Evolutionary conservation across 345 rosid species (phyloP).

Genomic region (Jatropha curcas): DNA sequence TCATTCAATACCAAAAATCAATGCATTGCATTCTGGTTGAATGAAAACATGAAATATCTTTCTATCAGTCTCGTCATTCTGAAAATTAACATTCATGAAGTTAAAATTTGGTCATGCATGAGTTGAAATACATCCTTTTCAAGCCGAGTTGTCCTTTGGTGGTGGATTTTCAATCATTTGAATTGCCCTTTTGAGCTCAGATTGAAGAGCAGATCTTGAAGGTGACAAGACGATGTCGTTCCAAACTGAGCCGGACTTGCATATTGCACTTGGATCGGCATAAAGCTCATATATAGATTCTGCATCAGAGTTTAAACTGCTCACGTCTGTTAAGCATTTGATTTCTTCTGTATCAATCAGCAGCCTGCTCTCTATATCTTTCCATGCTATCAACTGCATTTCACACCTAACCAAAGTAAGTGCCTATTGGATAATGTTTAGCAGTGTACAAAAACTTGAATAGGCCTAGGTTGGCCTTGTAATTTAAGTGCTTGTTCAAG

Average conservation of each 20-base stretch:
- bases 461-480: too few species aligned
- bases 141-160: background rate
- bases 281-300: conserved; percentile 70
- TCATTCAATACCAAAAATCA: too few species aligned
- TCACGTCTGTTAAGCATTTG: conserved; percentile 45
- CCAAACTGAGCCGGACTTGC: conserved; percentile 66
- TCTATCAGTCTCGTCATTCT: too few species aligned
- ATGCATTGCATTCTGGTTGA: too few species aligned
- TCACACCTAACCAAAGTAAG: too few species aligned
- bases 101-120: background rate
- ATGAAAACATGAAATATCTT: too few species aligned
- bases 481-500: too few species aligned
- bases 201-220: conserved; percentile 42
- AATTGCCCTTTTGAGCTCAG: conserved; percentile 42
- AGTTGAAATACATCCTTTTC: background rate
- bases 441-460: too few species aligned
- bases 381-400: conserved; percentile 80
- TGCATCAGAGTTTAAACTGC: conserved; percentile 54
- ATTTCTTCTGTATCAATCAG: conserved; percentile 65
- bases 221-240: conserved; percentile 49
- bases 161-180: conserved; percentile 42
- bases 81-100: background rate
- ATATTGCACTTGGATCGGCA: conserved; percentile 38
- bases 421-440: too few species aligned
- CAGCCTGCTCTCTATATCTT: conserved; percentile 59